Base-by-base conservation (phyloP, 2,329 filamentous ascomycete species). In the Colletotrichum echinochloae region DNA sequence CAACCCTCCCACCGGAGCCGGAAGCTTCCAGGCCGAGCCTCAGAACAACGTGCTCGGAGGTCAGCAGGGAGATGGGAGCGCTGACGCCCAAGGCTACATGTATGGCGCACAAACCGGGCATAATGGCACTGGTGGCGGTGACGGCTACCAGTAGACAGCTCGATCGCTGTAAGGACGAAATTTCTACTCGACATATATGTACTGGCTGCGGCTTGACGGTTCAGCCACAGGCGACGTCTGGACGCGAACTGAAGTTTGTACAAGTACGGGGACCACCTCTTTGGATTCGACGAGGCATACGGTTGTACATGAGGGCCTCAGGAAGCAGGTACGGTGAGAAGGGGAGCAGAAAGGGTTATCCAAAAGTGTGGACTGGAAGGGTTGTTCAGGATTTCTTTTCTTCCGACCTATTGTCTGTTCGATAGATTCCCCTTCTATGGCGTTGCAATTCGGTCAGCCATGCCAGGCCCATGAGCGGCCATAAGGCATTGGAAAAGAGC, bases 31-130 rank as follows among this genome's bases (percentile, higher is more conserved):
- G 60, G 80, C 81, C 49, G 87, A 89, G 64, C 79, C 76, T 16
- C 70, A 79, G 26, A 77, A 76, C 65, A 77, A 72, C 41, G 78
- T 82, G 18, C 79, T 83, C 23, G 75, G 79, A 23, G 81, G 79
- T 28, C 82, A 81, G 69, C 81, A 82, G 55, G 78, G 81, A 30
- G 86, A 88, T 73, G 80, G 81, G 20, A 80, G 79, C 52, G 80
- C 81, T 28, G 81, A 82, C 41, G 73, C 74, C 18, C 75, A 79
- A 44, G 78, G 78, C 75, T 89, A 89, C 76, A 84, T 89, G 76
- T 90, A 89, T 75, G 79, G 79, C 37, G 80, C 82, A n/a, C 86
- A 88, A 74, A 77, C 83, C 44, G 85, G 85, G 35, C 89, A 91
- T 74, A 91, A 91, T 76, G 89, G 89, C 46, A 82, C 87, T n/a